A percentile compares a stretch with the other conserved stretches of the same genome.
Evolutionary conservation across 2,329 filamentous ascomycete species (phyloP).

Genomic region (Diaporthe citrichinensis): DNA sequence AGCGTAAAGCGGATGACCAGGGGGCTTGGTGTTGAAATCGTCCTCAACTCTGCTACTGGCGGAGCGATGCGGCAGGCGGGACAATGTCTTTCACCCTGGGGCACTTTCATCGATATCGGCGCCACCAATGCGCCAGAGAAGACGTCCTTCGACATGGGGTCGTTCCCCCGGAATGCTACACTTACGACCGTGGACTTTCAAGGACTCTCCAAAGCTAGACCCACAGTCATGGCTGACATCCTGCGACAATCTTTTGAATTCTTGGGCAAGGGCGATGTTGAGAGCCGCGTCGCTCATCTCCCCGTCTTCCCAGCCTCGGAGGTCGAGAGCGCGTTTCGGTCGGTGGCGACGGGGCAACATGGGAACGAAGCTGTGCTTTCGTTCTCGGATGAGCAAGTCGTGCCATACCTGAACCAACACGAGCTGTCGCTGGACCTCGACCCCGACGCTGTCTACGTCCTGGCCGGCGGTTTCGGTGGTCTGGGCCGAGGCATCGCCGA

Average conservation of each 20-base stretch:
- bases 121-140: not conserved
- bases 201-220: not conserved
- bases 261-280: not conserved
- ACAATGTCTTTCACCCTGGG: not conserved
- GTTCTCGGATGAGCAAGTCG: not conserved
- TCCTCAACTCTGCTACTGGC: slow-evolving; percentile 49
- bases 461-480: not conserved
- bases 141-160: not conserved
- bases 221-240: not conserved
- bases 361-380: not conserved
- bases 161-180: not conserved
- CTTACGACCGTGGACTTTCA: not conserved
- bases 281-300: not conserved
- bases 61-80: slow-evolving; percentile 35
- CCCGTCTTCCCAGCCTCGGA: not conserved
- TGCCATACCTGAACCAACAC: not conserved
- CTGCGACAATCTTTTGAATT: not conserved
- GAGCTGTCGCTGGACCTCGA: not conserved
- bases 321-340: not conserved
- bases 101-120: not conserved
- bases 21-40: slow-evolving; percentile 50
- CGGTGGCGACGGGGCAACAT: not conserved
- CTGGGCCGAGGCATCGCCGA: not conserved
- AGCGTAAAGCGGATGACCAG: slow-evolving; percentile 46
- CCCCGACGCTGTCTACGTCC: not conserved